A percentile compares a stretch with the other conserved stretches of the same genome.
Conservation (phyloP, 352 stramenopile genomes). For the Stephanocyclus meneghinianus region DNA sequence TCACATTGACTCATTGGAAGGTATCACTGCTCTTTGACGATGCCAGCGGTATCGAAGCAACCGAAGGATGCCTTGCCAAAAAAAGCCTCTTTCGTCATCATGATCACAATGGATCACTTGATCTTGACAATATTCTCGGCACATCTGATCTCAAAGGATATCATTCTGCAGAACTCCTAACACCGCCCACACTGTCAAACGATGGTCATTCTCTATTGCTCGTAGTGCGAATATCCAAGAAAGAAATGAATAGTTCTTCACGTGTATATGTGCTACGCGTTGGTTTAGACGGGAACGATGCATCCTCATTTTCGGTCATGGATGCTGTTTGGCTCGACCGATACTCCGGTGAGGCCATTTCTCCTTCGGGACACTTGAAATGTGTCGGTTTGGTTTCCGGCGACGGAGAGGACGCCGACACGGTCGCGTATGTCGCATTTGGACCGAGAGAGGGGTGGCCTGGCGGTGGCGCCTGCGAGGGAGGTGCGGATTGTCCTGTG, state of each 20-base stretch:
- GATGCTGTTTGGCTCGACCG: slow-evolving; percentile 41
- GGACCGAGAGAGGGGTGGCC: slow-evolving; percentile 7
- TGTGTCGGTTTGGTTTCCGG: slow-evolving; percentile 30
- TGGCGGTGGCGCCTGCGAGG: background rate
- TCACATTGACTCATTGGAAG: slow-evolving; percentile 24
- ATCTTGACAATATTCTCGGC: slow-evolving; percentile 2
- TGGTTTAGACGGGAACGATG: background rate
- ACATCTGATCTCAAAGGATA: slow-evolving; percentile 5
- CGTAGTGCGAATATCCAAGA: slow-evolving; percentile 20
- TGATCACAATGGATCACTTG: background rate
- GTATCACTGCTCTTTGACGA: slow-evolving; percentile 13
- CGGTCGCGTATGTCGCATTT: slow-evolving; percentile 32
- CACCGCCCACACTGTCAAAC: background rate
- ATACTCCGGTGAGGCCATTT: slow-evolving; percentile 31
- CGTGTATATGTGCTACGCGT: slow-evolving; percentile 38
- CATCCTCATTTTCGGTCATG: slow-evolving; percentile 11
- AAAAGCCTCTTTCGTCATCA: background rate
- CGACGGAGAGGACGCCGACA: slow-evolving; percentile 1
- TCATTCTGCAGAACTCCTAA: slow-evolving; percentile 21
- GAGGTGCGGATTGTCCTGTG: slow-evolving; percentile 16
- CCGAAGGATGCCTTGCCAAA: slow-evolving; percentile 4
- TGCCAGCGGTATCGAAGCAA: background rate
- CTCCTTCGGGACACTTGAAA: slow-evolving; percentile 6
- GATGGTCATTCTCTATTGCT: slow-evolving; percentile 17
- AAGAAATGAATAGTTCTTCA: background rate